These are phyloP conservation scores for Suillus decipiens DNA, from an alignment of 768 basidiomycete species.

Conservation along the genomic window DNA sequence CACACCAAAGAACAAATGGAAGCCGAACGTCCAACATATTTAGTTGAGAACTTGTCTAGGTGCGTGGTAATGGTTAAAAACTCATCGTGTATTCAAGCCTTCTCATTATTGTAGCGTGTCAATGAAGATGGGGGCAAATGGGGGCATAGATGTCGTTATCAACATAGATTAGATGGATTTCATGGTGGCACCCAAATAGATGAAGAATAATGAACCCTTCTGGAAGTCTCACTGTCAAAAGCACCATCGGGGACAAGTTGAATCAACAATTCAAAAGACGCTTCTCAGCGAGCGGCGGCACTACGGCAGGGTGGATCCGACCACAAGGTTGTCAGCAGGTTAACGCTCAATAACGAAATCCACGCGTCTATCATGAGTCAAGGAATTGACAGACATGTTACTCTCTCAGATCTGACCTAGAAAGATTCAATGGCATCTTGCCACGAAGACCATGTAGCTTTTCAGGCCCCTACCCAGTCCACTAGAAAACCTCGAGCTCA, in stretches of 20 bases:
- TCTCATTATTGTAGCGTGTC: slow-evolving; percentile 21
- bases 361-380: background rate
- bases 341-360: background rate
- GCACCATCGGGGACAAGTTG: background rate
- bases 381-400: background rate
- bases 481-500: background rate
- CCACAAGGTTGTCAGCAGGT: background rate
- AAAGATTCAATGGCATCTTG: background rate
- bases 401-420: background rate
- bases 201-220: background rate
- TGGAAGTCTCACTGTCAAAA: background rate
- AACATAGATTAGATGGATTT: slow-evolving; percentile 28
- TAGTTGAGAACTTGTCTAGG: slow-evolving; percentile 76
- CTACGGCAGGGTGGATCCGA: background rate
- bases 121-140: slow-evolving; percentile 34
- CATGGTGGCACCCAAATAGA: background rate
- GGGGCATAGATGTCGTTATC: slow-evolving; percentile 48
- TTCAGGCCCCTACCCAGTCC: background rate
- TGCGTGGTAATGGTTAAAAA: slow-evolving; percentile 29
- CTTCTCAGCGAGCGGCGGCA: background rate
- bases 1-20: slow-evolving; percentile 72
- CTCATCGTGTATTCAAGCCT: slow-evolving; percentile 8
- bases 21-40: slow-evolving; percentile 60
- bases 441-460: background rate
- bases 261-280: background rate